Evolutionary conservation across 495 filamentous ascomycete species (phyloP), one percentile per base, ranked within the genome.

Genomic region (Trichoderma gamsii): DNA sequence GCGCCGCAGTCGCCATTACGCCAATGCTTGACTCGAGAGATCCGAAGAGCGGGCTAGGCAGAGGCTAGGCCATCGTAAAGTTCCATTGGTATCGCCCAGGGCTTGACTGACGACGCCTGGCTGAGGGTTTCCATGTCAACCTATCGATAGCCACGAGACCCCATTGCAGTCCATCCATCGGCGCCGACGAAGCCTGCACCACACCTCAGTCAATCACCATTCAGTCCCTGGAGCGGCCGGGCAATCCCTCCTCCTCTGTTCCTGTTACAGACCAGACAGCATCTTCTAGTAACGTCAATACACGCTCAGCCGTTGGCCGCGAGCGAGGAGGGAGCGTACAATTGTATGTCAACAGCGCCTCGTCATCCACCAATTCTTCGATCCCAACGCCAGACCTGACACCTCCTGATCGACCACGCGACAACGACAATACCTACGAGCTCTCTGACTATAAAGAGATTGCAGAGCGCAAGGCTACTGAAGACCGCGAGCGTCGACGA

Each of bases 281-380:
- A 69, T 16, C 69, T 66, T 64, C 67, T 71, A 66, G 65, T 67
- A 66, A 71, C 67, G 64, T 70, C 68, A 68, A 70, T 65, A 65
- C 72, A 32, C 65, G 56, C 66, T 68, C 69, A 70, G 71, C 71
- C 52, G 69, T 68, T 67, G 41, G 21, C 67, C 72, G 68, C 70
- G 74, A 78, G 64, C 78, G 79, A 74, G 79, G 79, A 78, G 80
- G 79, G 78, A 80, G 75, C 68, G 70, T 46, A 66, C 8, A 61
- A 61, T 29, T 61, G 27, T 18, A 12, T 27, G 27, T 46, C 11
- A 46, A 27, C 6, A 66, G 38, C 35, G 41, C 35, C 6, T 74
- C 68, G 63, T 69, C 52, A 68, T 63, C 69, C 35, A 46, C 64
- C 23, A 18, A 12, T n/a, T 32, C 63, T 1, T 29, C 41, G 15